These are phyloP conservation scores for Metroxylon sagu DNA, from an alignment of 176 grass and related monocot species.

Conservation along the genomic window DNA sequence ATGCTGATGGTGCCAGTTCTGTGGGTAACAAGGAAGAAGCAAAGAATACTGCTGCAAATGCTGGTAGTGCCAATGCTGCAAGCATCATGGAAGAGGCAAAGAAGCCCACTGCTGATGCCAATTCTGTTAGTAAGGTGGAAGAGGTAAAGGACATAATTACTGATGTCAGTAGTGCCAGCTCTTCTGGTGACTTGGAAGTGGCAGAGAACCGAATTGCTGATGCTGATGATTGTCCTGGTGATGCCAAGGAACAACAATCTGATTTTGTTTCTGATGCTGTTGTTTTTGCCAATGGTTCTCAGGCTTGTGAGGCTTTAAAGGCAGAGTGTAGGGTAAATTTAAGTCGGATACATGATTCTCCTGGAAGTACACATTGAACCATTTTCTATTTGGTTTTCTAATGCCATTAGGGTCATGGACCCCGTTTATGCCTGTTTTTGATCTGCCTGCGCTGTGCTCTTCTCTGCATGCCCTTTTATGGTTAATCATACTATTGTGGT, in stretches of 20 bases:
- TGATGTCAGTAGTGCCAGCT: conserved; percentile 10
- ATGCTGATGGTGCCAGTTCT: neutral
- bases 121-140: conserved; percentile 21
- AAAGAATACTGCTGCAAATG: conserved; percentile 4
- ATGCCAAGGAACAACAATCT: conserved; percentile 16
- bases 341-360: conserved; percentile 98
- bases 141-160: conserved; percentile 15
- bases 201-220: conserved; percentile 8
- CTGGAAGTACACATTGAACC: conserved; percentile 99
- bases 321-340: conserved; percentile 70
- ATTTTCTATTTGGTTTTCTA: conserved; percentile 60
- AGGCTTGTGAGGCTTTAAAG: conserved; percentile 53
- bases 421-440: neutral
- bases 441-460: no score
- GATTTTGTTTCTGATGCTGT: conserved; percentile 25
- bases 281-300: conserved; percentile 29
- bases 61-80: conserved; percentile 2
- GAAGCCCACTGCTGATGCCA: conserved; percentile 6
- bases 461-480: no score
- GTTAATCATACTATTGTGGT: no score
- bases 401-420: neutral
- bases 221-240: conserved; percentile 13
- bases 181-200: conserved; percentile 25
- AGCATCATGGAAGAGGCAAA: conserved; percentile 4
- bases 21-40: neutral